phyloP scores from a whole-genome alignment of 768 basidiomycete species.

The Russula vinacea region DNA sequence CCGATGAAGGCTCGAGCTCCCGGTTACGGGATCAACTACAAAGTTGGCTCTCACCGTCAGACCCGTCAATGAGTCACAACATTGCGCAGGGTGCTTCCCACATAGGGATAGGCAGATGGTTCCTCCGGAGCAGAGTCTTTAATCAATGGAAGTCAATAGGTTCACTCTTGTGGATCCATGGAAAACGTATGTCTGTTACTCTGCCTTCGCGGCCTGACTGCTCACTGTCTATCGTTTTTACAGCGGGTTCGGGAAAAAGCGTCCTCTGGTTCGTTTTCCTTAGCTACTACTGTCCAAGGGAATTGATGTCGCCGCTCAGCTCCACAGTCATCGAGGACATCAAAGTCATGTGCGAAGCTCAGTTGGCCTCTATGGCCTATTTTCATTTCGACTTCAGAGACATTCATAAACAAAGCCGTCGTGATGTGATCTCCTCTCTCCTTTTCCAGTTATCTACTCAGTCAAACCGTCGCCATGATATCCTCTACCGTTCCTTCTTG shows the following conservation, averaged over 20 bases:
- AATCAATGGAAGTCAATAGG: not conserved
- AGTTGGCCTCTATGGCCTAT: not conserved
- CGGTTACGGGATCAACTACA: not conserved
- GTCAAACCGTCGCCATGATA: not conserved
- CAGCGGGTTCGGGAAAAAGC: conserved; percentile 15
- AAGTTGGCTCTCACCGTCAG: conserved; percentile 7
- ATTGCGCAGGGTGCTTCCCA: not conserved
- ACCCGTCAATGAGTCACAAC: not conserved
- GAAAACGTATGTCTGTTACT: conserved; percentile 1
- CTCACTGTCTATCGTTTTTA: not conserved
- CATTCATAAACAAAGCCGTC: not conserved
- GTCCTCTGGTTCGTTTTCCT: conserved; percentile 2
- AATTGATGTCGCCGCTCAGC: not conserved
- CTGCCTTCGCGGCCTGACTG: not conserved
- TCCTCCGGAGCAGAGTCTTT: not conserved
- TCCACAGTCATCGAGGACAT: conserved; percentile 4
- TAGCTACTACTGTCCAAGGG: not conserved
- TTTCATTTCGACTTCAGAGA: conserved; percentile 3
- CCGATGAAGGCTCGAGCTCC: too few relatives aligned
- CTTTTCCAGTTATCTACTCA: not conserved
- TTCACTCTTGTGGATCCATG: conserved; percentile 6
- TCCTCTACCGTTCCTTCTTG: not conserved
- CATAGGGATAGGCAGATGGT: not conserved
- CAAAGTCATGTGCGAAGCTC: not conserved
- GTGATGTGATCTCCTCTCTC: conserved; percentile 1